Percentiles rank a stretch among this genome's conserved stretches.
These are phyloP conservation scores for Candida railenensis DNA, from an alignment of 805 yeast species.

Conservation along the genomic window DNA sequence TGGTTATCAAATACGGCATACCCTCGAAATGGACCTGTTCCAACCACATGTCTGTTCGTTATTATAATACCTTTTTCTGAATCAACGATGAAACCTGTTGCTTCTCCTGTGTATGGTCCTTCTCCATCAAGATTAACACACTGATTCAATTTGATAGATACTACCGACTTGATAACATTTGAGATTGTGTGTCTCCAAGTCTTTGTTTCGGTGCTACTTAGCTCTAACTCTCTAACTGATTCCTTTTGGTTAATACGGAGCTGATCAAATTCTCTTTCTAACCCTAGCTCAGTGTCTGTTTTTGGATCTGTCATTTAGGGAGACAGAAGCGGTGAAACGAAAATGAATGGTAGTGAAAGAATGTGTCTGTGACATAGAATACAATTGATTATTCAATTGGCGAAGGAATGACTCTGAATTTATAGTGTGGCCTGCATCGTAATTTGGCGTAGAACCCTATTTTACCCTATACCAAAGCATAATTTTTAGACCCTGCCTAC, in stretches of 20 bases:
- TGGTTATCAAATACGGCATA: conserved; percentile 92
- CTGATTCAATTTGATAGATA: conserved; percentile 84
- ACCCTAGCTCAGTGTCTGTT: not conserved
- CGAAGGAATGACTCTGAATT: no score
- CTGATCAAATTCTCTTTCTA: not conserved
- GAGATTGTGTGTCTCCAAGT: conserved; percentile 80
- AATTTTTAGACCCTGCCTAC: no score
- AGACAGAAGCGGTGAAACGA: no score
- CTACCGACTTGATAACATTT: conserved; percentile 79
- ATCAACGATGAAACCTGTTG: conserved; percentile 94
- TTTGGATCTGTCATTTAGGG: no score
- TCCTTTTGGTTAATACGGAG: not conserved
- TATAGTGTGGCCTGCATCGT: no score
- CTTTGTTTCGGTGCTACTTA: conserved; percentile 5
- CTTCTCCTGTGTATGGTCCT: conserved; percentile 75
- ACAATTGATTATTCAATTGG: no score
- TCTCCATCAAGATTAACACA: conserved; percentile 88
- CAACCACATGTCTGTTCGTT: conserved; percentile 93
- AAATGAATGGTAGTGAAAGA: no score
- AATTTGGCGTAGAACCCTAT: no score
- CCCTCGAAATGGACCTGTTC: conserved; percentile 92
- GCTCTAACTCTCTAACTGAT: not conserved
- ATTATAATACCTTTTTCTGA: conserved; percentile 78
- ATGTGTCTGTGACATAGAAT: no score
- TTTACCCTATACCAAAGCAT: no score